Evolutionary conservation across 371 early-diverging fungal genomes (phyloP).

Genomic region (Amoeboradix gromovi): DNA sequence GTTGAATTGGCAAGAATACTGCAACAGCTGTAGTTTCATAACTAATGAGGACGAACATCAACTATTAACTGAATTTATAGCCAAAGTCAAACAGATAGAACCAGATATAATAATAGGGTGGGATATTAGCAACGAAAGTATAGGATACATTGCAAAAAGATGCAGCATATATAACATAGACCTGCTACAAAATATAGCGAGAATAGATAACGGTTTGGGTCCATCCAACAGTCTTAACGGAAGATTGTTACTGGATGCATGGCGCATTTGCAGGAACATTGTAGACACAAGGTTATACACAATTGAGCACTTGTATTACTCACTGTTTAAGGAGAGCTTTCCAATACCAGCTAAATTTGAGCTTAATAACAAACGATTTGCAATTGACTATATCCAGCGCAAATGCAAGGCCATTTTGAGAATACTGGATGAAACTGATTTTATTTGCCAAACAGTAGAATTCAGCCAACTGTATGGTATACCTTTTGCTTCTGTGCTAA

Average conservation of each 20-base stretch:
- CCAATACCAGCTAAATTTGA: slow-evolving; percentile 1
- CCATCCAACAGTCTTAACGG: slow-evolving; percentile 19
- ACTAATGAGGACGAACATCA: slow-evolving; percentile 1
- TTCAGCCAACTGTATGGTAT: slow-evolving; percentile 61
- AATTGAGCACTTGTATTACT: slow-evolving; percentile 34
- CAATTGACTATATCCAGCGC: background rate
- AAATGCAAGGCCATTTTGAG: background rate
- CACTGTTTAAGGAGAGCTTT: slow-evolving; percentile 31
- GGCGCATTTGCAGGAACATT: slow-evolving; percentile 46
- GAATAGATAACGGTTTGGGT: background rate
- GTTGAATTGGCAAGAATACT: background rate
- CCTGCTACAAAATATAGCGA: background rate
- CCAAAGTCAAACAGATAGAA: slow-evolving; percentile 24
- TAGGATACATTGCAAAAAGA: slow-evolving; percentile 58
- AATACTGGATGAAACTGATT: background rate
- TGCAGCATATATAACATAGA: background rate
- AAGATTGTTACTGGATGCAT: slow-evolving; percentile 52
- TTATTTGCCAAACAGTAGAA: slow-evolving; percentile 17
- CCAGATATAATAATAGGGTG: slow-evolving; percentile 63
- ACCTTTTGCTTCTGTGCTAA: slow-evolving; percentile 48
- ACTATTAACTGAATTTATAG: slow-evolving; percentile 19
- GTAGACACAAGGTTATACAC: slow-evolving; percentile 38
- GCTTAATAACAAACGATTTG: background rate
- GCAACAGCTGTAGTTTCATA: background rate
- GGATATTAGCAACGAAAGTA: slow-evolving; percentile 46